Base-by-base conservation (phyloP, 148 eudicot genomes). In the Spergularia marina region DNA sequence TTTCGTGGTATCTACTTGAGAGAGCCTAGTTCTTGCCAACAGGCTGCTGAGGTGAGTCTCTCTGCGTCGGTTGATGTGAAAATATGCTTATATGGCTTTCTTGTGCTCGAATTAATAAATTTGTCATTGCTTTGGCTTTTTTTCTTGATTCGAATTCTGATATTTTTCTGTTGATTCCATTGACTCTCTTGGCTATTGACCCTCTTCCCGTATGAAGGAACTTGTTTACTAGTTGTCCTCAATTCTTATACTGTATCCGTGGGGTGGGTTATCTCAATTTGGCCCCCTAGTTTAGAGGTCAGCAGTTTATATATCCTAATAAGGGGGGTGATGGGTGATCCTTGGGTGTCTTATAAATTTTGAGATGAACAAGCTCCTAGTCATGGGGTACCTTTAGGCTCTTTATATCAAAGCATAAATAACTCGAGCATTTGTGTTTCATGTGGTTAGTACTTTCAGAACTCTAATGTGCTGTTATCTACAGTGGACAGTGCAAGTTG, bases 401-500 rank as follows among this genome's bases (percentile, higher is more conserved):
- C 39, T 68, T 44, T 47, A 67, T n/a, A 14, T 63, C 12, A 63
- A 34, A 25, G 10, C 20, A 21, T 57, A 20, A 20, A 34, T 77
- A 52, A 51, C 21, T 10, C 18, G 34, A 52, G 53, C 53, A 62
- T 52, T 51, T 11, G 15, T 15, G 4, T 62, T 65, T 15, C 55
- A 20, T 40, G 4, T 77, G 58, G 34, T 65, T 25, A 17, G 36
- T 60, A 76, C 56, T 63, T 74, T 68, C 74, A 68, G 76, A 6
- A 64, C 36, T 69, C 73, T 73, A 55, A 80, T 54, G 51, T 75
- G 78, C 47, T 83, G 17, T 67, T 76, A 9, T 52, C 78, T 65
- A 83, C 91, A 96, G 99, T 96, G 99, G 99, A 87, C 97, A 25
- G 98, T 91, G 81, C 89, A 89, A 89, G 85, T 96, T 68, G 84